Conservation (phyloP, 805 yeast species). For the Komagataella populi region DNA sequence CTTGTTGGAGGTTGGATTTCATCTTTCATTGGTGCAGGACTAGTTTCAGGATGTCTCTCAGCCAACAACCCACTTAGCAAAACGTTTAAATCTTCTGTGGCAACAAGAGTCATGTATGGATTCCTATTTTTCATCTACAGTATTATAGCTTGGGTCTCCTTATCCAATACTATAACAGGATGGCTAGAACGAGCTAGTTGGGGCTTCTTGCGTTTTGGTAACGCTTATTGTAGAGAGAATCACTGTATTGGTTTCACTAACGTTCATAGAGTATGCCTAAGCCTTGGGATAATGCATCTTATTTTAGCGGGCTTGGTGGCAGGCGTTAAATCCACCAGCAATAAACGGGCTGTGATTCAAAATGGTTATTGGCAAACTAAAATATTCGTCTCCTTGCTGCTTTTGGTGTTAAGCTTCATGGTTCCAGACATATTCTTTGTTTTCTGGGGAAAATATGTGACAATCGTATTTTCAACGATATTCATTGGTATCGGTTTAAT, state of each 20-base stretch:
- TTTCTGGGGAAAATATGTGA: constrained; percentile 82
- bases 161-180: constrained; percentile 65
- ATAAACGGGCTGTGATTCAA: constrained; percentile 73
- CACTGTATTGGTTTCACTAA: constrained; percentile 84
- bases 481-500: constrained; percentile 86
- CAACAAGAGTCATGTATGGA: constrained; percentile 85
- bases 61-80: constrained; percentile 23
- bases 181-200: constrained; percentile 61
- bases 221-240: constrained; percentile 57
- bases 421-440: constrained; percentile 83
- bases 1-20: constrained; percentile 49
- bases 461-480: constrained; percentile 70
- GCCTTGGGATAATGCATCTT: constrained; percentile 71
- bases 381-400: constrained; percentile 39
- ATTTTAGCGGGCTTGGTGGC: constrained; percentile 51
- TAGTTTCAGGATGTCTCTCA: constrained; percentile 41
- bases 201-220: constrained; percentile 49
- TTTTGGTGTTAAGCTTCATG: constrained; percentile 51
- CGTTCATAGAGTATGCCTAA: constrained; percentile 85
- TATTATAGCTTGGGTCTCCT: constrained; percentile 81
- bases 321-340: constrained; percentile 64
- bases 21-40: constrained; percentile 72
- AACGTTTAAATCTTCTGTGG: constrained; percentile 51
- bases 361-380: constrained; percentile 89
- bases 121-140: constrained; percentile 64